Evolutionary conservation across 805 yeast species (phyloP).

Genomic region (Candida broadrunensis): DNA sequence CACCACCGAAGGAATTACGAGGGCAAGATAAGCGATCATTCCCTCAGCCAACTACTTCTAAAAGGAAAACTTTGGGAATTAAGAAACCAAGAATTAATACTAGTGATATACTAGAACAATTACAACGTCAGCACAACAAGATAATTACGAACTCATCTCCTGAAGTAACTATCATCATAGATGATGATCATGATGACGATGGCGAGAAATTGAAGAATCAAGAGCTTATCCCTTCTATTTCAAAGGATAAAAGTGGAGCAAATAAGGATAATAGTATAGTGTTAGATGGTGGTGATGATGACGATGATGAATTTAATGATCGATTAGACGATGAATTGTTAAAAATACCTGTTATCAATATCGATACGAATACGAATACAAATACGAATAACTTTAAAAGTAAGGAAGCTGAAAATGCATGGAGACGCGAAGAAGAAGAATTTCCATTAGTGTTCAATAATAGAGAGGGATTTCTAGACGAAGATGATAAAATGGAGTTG

Average conservation of each 20-base stretch:
- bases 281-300: constrained; percentile 6
- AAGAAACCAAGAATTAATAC: constrained; percentile 9
- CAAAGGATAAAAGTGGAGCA: no score
- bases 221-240: no score
- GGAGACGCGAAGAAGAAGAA: background rate
- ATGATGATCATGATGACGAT: constrained; percentile 7
- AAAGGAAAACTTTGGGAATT: constrained; percentile 13
- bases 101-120: constrained; percentile 13
- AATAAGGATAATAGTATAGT: background rate
- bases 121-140: constrained; percentile 8
- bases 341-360: constrained; percentile 4
- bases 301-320: constrained; percentile 22
- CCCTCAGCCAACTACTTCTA: background rate
- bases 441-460: constrained; percentile 12
- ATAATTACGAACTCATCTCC: background rate
- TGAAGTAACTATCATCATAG: constrained; percentile 2
- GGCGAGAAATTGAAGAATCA: background rate
- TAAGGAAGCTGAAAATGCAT: no score
- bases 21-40: no score
- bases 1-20: no score
- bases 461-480: constrained; percentile 39
- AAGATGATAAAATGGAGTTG: constrained; percentile 36
- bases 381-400: no score
- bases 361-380: no score
- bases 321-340: constrained; percentile 20